Percentiles rank a stretch among this genome's conserved stretches.
Evolutionary conservation across 169 alveolate genomes (phyloP).

Genomic region (Plasmodium berghei): DNA sequence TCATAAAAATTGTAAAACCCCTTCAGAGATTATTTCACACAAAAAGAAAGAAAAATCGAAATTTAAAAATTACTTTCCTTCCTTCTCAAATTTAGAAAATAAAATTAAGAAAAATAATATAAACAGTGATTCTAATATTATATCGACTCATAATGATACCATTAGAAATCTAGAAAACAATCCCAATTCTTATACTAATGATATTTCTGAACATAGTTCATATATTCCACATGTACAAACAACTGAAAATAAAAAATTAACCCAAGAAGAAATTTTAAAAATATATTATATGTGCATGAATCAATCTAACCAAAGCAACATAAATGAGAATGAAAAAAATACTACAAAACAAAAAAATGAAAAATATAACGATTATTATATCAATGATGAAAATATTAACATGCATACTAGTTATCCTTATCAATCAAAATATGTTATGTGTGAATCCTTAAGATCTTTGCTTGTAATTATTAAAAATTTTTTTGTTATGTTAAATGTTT

Average conservation of each 20-base stretch:
- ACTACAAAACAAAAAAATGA: neutral
- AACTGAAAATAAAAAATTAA: neutral
- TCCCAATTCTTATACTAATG: neutral
- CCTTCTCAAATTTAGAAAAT: constrained; percentile 23
- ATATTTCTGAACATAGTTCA: no score
- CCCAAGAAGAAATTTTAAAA: neutral
- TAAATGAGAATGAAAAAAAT: neutral
- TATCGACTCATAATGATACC: neutral
- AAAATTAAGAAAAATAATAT: neutral
- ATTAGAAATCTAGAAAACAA: neutral
- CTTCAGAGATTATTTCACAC: constrained; percentile 38
- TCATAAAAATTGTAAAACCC: constrained; percentile 26
- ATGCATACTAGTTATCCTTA: constrained; percentile 44
- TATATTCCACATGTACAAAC: neutral
- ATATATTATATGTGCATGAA: constrained; percentile 3
- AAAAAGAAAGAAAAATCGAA: constrained; percentile 40
- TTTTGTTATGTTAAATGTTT: constrained; percentile 51
- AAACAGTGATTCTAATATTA: neutral
- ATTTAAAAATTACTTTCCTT: constrained; percentile 35
- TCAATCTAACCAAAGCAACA: neutral
- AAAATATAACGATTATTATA: constrained; percentile 64
- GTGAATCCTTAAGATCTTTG: constrained; percentile 69
- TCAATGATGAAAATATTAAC: constrained; percentile 52
- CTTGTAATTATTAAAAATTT: constrained; percentile 66
- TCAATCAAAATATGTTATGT: constrained; percentile 73